These are phyloP conservation scores for Phytopythium aichiense DNA, from an alignment of 352 stramenopile species.

Conservation along the genomic window DNA sequence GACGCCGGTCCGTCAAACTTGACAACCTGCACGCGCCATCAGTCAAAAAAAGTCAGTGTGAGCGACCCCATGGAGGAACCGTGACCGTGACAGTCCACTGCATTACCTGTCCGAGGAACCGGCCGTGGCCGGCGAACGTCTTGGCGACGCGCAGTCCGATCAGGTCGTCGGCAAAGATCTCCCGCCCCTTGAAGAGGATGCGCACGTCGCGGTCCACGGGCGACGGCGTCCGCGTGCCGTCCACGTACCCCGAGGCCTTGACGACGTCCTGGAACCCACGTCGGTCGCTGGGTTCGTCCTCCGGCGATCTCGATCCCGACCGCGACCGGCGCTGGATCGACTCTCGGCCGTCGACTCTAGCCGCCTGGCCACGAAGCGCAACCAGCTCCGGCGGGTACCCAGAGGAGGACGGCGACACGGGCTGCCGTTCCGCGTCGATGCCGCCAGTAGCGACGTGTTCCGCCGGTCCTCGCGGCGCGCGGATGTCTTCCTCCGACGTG, in stretches of 20 bases:
- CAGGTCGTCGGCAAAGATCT: constrained; percentile 71
- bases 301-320: not conserved
- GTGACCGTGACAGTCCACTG: too few species aligned
- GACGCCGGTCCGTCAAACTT: constrained; percentile 73
- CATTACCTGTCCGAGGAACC: constrained; percentile 68
- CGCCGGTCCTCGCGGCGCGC: not conserved
- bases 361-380: not conserved
- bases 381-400: not conserved
- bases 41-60: not conserved
- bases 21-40: constrained; percentile 30
- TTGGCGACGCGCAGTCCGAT: constrained; percentile 83
- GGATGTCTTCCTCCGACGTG: constrained; percentile 27
- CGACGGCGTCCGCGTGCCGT: constrained; percentile 19
- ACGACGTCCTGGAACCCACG: constrained; percentile 9
- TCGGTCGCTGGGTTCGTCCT: not conserved
- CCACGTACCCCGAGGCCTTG: not conserved
- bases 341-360: not conserved
- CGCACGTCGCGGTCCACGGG: constrained; percentile 38
- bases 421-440: not conserved
- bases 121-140: constrained; percentile 72
- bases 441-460: not conserved
- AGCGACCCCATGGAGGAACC: too few species aligned
- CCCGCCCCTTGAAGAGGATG: constrained; percentile 70
- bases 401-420: not conserved
- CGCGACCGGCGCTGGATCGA: not conserved